Evolutionary conservation across 1,284 basidiomycete species (phyloP).

Genomic region (Schizophyllum commune): DNA sequence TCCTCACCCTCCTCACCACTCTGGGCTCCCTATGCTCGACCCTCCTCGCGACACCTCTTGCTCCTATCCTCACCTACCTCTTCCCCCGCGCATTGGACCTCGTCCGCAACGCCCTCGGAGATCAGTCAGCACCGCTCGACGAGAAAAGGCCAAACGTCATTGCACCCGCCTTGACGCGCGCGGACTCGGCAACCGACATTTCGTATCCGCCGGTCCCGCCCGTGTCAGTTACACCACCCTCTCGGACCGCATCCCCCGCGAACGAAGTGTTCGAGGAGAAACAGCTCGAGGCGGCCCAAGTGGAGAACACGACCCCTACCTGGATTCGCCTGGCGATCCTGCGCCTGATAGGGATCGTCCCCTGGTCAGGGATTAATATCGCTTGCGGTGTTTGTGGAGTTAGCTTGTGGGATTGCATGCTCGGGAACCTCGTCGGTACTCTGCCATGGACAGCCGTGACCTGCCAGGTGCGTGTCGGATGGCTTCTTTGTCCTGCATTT

Average conservation of each 20-base stretch:
- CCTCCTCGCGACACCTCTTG: conserved; percentile 72
- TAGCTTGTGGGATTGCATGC: conserved; percentile 61
- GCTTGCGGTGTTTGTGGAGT: conserved; percentile 88
- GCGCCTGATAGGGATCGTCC: conserved; percentile 82
- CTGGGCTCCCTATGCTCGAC: conserved; percentile 79
- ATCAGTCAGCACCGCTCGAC: conserved; percentile 22
- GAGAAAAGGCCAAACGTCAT: not conserved
- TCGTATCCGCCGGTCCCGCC: conserved; percentile 2
- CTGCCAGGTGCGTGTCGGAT: conserved; percentile 54
- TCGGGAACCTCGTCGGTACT: conserved; percentile 76
- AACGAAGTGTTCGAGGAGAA: conserved; percentile 18
- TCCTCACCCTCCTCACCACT: conserved; percentile 78
- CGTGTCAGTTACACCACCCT: conserved; percentile 8
- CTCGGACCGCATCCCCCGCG: not conserved
- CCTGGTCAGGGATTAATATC: conserved; percentile 93
- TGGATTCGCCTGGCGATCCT: conserved; percentile 84
- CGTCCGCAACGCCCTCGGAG: conserved; percentile 59
- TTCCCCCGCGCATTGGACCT: conserved; percentile 83
- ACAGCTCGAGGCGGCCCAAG: conserved; percentile 2
- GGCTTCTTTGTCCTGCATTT: conserved; percentile 4
- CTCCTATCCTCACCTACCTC: conserved; percentile 70
- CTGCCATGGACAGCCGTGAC: conserved; percentile 80
- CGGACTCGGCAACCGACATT: conserved; percentile 16
- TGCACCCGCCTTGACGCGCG: not conserved
- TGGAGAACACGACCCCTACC: conserved; percentile 40